Base-by-base conservation (phyloP, 2,329 filamentous ascomycete species). In the Lachnellula hyalina region DNA sequence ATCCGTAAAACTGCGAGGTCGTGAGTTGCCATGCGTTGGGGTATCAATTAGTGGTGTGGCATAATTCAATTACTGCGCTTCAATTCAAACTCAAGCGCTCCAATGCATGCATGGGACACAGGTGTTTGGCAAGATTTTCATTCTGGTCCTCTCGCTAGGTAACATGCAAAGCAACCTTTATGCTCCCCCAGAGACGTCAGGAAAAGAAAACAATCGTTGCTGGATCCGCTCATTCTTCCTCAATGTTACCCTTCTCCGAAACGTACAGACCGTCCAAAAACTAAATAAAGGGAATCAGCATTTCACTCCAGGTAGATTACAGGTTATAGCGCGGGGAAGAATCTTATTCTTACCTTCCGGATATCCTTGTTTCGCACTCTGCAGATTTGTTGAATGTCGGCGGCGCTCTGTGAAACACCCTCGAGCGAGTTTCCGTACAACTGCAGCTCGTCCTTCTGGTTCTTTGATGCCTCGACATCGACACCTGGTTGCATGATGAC, bases 351-450 rank as follows among this genome's bases (percentile, higher is more conserved):
- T 73, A 91, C 88, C 89, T 96, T 96, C 82, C 95, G 91, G 83
- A 99, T 99, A 96, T 99, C 94, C 91, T 99, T 99, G 90, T 99
- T 99, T 78, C 91, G 87, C 78, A 99, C 94, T 80, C 86, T 86
- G 91, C 94, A 99, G 80, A 94, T 92, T 81, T 99, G 94, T 84
- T 99, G 94, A 77, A 99, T 96, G 77, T 99, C 94, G 78, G 94
- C 94, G 67, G 94, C 94, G 74, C 87, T 91, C 83, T 99, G 94
- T 72, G 94, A 99, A 66, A 99, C 94, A 74, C 86, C 85, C 84
- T 99, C 95, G 70, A 99, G 83, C 62, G 89, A 95, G 89, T 96
- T 99, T 72, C 94, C 94, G 68, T 74, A 81, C 70, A 99, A 82
- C 75, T 93, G 80, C 63, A 99, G 88, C 86, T 99, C 92, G 76